Percentiles rank a stretch among this genome's conserved stretches.
Conservation (phyloP, 768 basidiomycete genomes). For the Panellus pusillus region DNA sequence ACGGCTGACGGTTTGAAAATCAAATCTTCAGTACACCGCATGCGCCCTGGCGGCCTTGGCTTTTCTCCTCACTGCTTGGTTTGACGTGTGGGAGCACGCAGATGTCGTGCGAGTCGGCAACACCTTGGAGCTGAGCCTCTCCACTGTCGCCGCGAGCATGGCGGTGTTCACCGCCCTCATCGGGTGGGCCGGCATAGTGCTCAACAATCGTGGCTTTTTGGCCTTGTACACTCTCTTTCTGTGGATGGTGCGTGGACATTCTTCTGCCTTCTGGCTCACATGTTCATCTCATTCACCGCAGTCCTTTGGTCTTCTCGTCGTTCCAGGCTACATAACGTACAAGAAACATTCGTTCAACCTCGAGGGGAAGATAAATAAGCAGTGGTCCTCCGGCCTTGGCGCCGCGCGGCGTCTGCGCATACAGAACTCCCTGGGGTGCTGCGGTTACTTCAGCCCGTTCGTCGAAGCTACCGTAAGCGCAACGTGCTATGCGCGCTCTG, state of each 20-base stretch:
- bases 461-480: conserved; percentile 62
- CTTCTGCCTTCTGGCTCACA: too few relatives aligned
- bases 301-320: conserved; percentile 55
- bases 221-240: conserved; percentile 62
- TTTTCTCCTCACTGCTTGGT: conserved; percentile 60
- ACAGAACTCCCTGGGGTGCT: conserved; percentile 62
- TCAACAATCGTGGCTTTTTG: conserved; percentile 81
- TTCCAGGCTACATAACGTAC: conserved; percentile 66
- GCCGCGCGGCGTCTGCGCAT: conserved; percentile 51
- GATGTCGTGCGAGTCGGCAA: conserved; percentile 63
- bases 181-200: conserved; percentile 80
- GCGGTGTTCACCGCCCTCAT: conserved; percentile 61
- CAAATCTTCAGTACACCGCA: conserved; percentile 33
- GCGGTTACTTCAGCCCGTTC: conserved; percentile 67
- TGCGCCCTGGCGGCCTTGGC: conserved; percentile 52
- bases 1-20: neutral
- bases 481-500: conserved; percentile 59
- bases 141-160: conserved; percentile 51
- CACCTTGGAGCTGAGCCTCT: conserved; percentile 52
- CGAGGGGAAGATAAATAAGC: conserved; percentile 63
- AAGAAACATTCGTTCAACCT: conserved; percentile 63
- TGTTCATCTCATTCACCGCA: too few relatives aligned
- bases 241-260: conserved; percentile 39
- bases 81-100: conserved; percentile 56
- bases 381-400: conserved; percentile 57